phyloP scores from a whole-genome alignment of 305 asterid genomes.

The Solanum aculeatissimum region DNA sequence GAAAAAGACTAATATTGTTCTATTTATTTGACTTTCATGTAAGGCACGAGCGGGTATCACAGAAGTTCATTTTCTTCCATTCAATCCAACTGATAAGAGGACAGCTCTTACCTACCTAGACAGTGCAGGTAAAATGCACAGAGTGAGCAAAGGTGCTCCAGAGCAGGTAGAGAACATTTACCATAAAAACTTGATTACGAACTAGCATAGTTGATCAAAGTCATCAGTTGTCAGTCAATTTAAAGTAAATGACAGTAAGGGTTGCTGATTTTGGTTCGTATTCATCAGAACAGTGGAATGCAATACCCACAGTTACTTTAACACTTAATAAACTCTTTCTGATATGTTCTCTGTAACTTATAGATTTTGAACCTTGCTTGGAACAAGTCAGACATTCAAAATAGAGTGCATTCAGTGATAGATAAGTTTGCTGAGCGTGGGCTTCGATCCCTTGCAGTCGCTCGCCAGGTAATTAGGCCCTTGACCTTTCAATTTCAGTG shows the following conservation, averaged over 20 bases:
- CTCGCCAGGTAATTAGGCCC: slow-evolving; percentile 40
- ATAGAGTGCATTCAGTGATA: slow-evolving; percentile 45
- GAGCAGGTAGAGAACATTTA: slow-evolving; percentile 47
- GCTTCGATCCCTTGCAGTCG: slow-evolving; percentile 71
- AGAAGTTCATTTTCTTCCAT: slow-evolving; percentile 82
- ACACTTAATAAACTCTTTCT: not conserved
- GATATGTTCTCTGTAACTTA: not conserved
- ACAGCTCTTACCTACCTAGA: slow-evolving; percentile 82
- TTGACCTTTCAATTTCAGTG: not conserved
- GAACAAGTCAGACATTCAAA: slow-evolving; percentile 31
- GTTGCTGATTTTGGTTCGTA: not conserved
- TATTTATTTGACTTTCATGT: not conserved
- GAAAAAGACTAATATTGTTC: not conserved
- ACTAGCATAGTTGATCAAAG: not conserved
- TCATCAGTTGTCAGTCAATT: not conserved
- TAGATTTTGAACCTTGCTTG: slow-evolving; percentile 14
- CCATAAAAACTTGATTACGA: not conserved
- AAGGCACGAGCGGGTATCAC: slow-evolving; percentile 76
- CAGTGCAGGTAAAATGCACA: slow-evolving; percentile 54
- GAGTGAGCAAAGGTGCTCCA: slow-evolving; percentile 88
- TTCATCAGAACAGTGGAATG: not conserved
- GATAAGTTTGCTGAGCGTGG: slow-evolving; percentile 88
- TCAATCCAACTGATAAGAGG: slow-evolving; percentile 79
- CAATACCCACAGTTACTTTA: not conserved
- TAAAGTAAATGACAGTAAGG: not conserved